Evolutionary conservation across 2,329 filamentous ascomycete genomes (phyloP).

Genomic region (Colletotrichum nymphaeae): DNA sequence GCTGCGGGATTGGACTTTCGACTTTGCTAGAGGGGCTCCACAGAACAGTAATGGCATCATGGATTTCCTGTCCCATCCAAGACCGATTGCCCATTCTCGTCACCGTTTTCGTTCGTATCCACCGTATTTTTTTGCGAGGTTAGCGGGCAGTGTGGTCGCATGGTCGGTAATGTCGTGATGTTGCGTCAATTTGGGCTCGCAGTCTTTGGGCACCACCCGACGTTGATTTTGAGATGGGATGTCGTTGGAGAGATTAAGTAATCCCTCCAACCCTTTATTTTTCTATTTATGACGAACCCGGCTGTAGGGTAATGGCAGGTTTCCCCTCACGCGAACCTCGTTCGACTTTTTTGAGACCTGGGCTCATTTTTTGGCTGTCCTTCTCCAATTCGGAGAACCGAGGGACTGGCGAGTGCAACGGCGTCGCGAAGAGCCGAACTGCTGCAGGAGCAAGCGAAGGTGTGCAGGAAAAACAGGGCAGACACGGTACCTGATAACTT

Average conservation of each 20-base stretch:
- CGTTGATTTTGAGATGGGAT: constrained; percentile 14
- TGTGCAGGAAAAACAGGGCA: background rate
- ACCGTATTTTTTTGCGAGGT: background rate
- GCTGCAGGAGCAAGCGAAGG: background rate
- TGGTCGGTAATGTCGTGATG: background rate
- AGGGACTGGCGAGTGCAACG: constrained; percentile 1
- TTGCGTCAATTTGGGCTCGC: too few relatives aligned
- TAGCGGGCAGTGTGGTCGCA: background rate
- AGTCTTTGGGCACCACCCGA: background rate
- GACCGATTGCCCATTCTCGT: background rate
- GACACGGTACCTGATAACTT: background rate
- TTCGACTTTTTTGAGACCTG: constrained; percentile 32
- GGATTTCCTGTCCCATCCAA: background rate
- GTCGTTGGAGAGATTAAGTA: constrained; percentile 33
- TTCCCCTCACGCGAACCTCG: constrained; percentile 34
- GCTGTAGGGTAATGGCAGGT: constrained; percentile 10
- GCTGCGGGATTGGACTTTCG: background rate
- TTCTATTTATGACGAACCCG: constrained; percentile 5
- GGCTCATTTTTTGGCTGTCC: background rate
- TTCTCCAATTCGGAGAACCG: constrained; percentile 25
- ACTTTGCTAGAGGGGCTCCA: background rate
- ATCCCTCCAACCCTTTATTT: background rate
- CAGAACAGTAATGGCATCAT: background rate
- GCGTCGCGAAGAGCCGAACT: background rate
- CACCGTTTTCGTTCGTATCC: background rate